These are phyloP conservation scores for Sphaerulina populicola DNA, from an alignment of 2,329 filamentous ascomycete genomes.

Conservation along the genomic window DNA sequence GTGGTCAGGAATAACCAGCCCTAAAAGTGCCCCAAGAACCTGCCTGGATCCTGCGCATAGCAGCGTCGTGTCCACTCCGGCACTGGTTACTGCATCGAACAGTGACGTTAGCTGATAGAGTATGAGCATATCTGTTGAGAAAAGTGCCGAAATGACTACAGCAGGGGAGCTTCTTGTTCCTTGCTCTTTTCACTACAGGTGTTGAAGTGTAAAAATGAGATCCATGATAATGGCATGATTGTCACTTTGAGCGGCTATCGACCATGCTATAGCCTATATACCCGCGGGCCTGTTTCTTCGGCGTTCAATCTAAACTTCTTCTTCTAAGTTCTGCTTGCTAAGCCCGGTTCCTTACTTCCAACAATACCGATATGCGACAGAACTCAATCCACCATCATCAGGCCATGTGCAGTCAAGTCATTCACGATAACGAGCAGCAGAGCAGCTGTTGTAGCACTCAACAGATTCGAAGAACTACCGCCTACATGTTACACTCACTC, in stretches of 20 bases:
- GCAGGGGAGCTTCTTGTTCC: too few relatives aligned
- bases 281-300: too few relatives aligned
- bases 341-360: too few relatives aligned
- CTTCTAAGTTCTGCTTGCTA: too few relatives aligned
- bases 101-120: constrained; percentile 3
- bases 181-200: too few relatives aligned
- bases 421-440: neutral
- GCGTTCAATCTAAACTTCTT: too few relatives aligned
- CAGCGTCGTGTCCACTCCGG: constrained; percentile 1
- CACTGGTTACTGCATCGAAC: constrained; percentile 1
- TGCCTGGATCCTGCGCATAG: constrained; percentile 2
- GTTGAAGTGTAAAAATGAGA: too few relatives aligned
- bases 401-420: neutral
- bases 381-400: neutral
- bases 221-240: too few relatives aligned
- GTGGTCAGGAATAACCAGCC: neutral
- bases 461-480: neutral
- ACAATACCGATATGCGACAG: constrained; percentile 6
- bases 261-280: too few relatives aligned
- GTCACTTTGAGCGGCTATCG: too few relatives aligned
- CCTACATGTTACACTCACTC: too few relatives aligned
- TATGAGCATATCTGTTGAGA: constrained; percentile 2
- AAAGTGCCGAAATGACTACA: too few relatives aligned
- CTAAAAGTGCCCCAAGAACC: constrained; percentile 2
- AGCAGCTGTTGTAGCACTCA: constrained; percentile 4